phyloP scores from a whole-genome alignment of 768 basidiomycete genomes.

The Suillus occidentalis region DNA sequence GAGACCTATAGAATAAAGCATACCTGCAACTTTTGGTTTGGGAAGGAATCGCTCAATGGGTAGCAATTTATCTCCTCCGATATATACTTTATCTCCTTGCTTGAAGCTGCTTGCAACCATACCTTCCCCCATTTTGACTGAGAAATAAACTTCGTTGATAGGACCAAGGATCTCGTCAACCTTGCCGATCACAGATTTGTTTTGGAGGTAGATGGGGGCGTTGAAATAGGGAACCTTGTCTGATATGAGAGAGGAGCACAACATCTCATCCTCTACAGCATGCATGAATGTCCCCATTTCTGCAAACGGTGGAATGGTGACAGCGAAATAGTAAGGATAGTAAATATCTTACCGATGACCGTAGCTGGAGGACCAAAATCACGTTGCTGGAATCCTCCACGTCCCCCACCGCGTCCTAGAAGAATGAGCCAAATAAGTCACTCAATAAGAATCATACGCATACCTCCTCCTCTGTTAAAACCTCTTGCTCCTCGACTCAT shows the following conservation, averaged over 20 bases:
- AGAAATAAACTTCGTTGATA: constrained; percentile 98
- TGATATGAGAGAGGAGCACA: constrained; percentile 80
- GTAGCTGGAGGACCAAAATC: constrained; percentile 79
- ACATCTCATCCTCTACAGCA: constrained; percentile 97
- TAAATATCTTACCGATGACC: constrained; percentile 59
- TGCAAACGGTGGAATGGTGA: constrained; percentile 33
- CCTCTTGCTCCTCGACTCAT: constrained; percentile 62
- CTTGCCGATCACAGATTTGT: constrained; percentile 94
- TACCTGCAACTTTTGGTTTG: constrained; percentile 85
- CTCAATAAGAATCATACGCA: constrained; percentile 4
- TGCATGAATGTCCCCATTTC: constrained; percentile 93
- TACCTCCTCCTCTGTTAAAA: constrained; percentile 55
- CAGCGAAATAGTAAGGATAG: not conserved
- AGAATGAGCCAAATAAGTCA: constrained; percentile 4
- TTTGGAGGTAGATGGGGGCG: constrained; percentile 95
- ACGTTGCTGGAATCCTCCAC: constrained; percentile 70
- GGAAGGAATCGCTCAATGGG: constrained; percentile 97
- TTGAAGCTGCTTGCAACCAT: constrained; percentile 96
- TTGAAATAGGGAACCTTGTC: constrained; percentile 99
- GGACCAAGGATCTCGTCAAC: constrained; percentile 99
- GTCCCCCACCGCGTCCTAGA: constrained; percentile 58
- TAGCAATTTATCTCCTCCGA: constrained; percentile 94
- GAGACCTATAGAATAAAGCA: constrained; percentile 31
- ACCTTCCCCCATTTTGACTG: constrained; percentile 94
- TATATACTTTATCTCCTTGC: constrained; percentile 97